Percentiles rank a stretch among this genome's conserved stretches.
Evolutionary conservation across 495 filamentous ascomycete genomes (phyloP).

Genomic region (Aeminium ludgeri): DNA sequence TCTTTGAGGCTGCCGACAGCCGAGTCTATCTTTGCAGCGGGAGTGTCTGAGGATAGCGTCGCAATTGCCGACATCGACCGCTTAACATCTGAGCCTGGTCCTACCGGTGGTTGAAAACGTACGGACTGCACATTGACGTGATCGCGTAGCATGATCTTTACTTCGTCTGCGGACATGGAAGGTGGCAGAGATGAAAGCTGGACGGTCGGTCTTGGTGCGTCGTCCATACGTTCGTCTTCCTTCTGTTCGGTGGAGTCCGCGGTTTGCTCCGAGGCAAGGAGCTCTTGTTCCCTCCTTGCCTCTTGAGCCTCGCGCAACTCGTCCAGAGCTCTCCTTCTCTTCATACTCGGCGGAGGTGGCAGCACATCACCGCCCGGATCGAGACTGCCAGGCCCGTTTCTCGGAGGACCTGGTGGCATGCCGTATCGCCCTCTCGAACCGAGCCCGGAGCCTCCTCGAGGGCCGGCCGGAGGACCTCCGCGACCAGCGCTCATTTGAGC

Average conservation of each 20-base stretch:
- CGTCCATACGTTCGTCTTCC: constrained; percentile 37
- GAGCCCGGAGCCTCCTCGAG: constrained; percentile 18
- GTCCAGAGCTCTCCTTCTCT: constrained; percentile 34
- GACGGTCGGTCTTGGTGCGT: constrained; percentile 77
- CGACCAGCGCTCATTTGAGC: constrained; percentile 23
- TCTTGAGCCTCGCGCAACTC: constrained; percentile 31
- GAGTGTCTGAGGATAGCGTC: constrained; percentile 68
- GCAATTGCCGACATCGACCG: constrained; percentile 72
- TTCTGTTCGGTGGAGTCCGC: constrained; percentile 24
- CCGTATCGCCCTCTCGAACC: constrained; percentile 13
- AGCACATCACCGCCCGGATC: constrained; percentile 34
- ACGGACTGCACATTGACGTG: constrained; percentile 60
- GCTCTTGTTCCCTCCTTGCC: constrained; percentile 23
- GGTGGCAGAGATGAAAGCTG: constrained; percentile 47
- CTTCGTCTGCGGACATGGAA: constrained; percentile 50
- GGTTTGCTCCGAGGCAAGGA: constrained; percentile 36
- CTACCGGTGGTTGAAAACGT: constrained; percentile 47
- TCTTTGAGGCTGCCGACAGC: constrained; percentile 66
- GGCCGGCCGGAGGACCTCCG: constrained; percentile 27
- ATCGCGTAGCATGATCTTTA: constrained; percentile 55
- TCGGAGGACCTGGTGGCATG: constrained; percentile 20
- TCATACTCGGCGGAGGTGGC: constrained; percentile 22
- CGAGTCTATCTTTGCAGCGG: constrained; percentile 69
- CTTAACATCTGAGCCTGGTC: constrained; percentile 45
- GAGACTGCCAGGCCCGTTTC: constrained; percentile 62